Conservation (phyloP, 1,284 basidiomycete species). For the Cryptococcus sp. region DNA sequence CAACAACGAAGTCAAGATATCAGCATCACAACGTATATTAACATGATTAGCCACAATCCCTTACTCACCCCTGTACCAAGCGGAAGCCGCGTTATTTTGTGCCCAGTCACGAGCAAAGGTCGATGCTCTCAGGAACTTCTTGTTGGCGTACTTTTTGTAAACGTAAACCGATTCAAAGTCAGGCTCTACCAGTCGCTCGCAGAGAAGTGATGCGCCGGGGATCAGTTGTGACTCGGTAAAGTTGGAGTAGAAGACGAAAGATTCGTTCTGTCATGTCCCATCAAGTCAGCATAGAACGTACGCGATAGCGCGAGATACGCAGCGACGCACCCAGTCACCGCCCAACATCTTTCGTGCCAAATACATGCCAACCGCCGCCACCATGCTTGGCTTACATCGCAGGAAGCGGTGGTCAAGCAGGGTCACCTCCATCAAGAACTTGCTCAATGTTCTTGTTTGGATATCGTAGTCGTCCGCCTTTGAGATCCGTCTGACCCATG, state of each 20-base stretch:
- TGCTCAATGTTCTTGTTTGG: conserved; percentile 93
- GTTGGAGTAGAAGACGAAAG: conserved; percentile 91
- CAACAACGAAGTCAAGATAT: background rate
- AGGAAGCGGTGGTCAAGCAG: conserved; percentile 92
- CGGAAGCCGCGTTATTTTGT: conserved; percentile 31
- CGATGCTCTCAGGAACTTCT: conserved; percentile 87
- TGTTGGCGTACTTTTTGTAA: conserved; percentile 95
- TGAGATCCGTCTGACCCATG: conserved; percentile 98
- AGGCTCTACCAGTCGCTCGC: conserved; percentile 79
- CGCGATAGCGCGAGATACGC: background rate
- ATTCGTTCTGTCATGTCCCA: conserved; percentile 65
- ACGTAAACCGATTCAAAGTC: conserved; percentile 84
- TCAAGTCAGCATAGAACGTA: background rate
- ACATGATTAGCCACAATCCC: background rate
- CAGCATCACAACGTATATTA: background rate
- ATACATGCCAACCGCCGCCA: conserved; percentile 99
- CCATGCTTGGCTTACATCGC: conserved; percentile 86
- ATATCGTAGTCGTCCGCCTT: conserved; percentile 99
- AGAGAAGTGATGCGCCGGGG: conserved; percentile 76
- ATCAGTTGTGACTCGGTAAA: conserved; percentile 88
- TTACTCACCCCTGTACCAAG: conserved; percentile 17
- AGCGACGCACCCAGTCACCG: conserved; percentile 83
- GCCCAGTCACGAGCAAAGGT: conserved; percentile 60
- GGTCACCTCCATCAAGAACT: conserved; percentile 97
- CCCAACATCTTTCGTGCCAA: conserved; percentile 86